Percentiles rank a stretch among this genome's conserved stretches.
Evolutionary conservation across 2,329 filamentous ascomycete species (phyloP).

Genomic region (Zymoseptoria brevis): DNA sequence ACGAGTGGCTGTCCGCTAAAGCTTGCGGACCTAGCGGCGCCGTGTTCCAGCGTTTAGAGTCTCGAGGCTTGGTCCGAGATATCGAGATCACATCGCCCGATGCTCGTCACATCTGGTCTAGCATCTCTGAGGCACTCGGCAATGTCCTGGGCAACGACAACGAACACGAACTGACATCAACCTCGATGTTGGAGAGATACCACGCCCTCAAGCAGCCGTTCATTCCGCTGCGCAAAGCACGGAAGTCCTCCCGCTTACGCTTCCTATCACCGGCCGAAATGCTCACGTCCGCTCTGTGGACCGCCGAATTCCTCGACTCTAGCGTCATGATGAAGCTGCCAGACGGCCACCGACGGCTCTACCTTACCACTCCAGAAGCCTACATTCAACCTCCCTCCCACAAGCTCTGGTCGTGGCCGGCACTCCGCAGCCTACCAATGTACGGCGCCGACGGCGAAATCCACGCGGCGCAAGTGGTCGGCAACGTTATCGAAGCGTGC

Average conservation of each 20-base stretch:
- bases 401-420: constrained; percentile 62
- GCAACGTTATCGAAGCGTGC: constrained; percentile 35
- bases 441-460: constrained; percentile 44
- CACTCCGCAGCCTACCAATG: constrained; percentile 52
- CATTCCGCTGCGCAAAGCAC: constrained; percentile 68
- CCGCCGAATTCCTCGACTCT: constrained; percentile 60
- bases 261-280: constrained; percentile 66
- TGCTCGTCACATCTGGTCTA: constrained; percentile 58
- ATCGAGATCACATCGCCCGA: constrained; percentile 56
- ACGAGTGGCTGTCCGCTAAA: constrained; percentile 58
- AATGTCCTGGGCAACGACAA: constrained; percentile 29
- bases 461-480: constrained; percentile 49
- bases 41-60: constrained; percentile 64
- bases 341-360: constrained; percentile 55
- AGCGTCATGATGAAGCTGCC: constrained; percentile 66
- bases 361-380: constrained; percentile 66
- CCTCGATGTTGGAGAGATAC: constrained; percentile 37
- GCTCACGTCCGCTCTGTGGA: constrained; percentile 64
- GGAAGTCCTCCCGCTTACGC: constrained; percentile 63
- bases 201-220: constrained; percentile 59
- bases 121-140: constrained; percentile 57
- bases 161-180: constrained; percentile 4
- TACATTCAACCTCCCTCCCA: constrained; percentile 59
- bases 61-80: constrained; percentile 61
- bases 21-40: constrained; percentile 57